A percentile compares a stretch with the other conserved stretches of the same genome.
Conservation (phyloP, 1,284 basidiomycete species). For the Porogramme epimiltina region DNA sequence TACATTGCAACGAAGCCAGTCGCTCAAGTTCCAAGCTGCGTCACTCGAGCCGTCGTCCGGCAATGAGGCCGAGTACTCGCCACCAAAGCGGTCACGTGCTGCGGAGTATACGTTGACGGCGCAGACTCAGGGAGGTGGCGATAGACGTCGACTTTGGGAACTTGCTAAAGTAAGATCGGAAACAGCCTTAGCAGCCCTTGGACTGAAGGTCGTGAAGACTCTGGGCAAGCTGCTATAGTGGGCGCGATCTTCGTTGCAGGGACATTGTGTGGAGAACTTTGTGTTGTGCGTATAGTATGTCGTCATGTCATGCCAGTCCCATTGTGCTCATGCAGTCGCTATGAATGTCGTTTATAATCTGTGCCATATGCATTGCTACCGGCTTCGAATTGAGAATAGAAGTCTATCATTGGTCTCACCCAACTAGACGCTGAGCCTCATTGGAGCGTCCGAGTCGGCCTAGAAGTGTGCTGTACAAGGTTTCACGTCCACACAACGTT, state of each 20-base stretch:
- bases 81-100: conserved; percentile 24
- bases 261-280: neutral
- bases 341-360: too few relatives aligned
- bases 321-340: too few relatives aligned
- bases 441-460: too few relatives aligned
- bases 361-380: too few relatives aligned
- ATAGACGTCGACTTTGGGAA: neutral
- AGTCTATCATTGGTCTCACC: too few relatives aligned
- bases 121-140: neutral
- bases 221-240: conserved; percentile 6
- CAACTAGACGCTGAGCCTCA: too few relatives aligned
- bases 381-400: too few relatives aligned
- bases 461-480: too few relatives aligned
- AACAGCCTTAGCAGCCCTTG: too few relatives aligned
- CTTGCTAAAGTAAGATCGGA: conserved; percentile 8
- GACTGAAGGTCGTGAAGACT: conserved; percentile 7
- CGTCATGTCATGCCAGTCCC: too few relatives aligned
- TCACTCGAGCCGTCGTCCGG: neutral
- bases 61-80: conserved; percentile 15
- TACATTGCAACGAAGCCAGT: neutral
- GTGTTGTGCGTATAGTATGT: neutral
- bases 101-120: conserved; percentile 7
- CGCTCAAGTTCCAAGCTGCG: neutral
- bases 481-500: too few relatives aligned
- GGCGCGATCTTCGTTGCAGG: neutral